These are phyloP conservation scores for Sugiyamaella japonica DNA, from an alignment of 1,139 yeast genomes.

Conservation along the genomic window DNA sequence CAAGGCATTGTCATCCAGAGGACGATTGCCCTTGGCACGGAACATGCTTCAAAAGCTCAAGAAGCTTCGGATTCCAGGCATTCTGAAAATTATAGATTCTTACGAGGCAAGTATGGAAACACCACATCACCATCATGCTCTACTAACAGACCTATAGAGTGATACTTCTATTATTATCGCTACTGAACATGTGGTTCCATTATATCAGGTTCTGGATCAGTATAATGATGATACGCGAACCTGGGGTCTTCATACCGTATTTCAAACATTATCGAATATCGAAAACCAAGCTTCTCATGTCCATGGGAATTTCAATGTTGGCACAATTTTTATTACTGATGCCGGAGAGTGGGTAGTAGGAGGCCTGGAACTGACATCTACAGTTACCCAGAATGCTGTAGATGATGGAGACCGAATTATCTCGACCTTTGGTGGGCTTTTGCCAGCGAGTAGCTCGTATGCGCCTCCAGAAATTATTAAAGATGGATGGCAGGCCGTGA, in stretches of 20 bases:
- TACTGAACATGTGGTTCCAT: slow-evolving; percentile 75
- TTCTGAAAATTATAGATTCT: slow-evolving; percentile 68
- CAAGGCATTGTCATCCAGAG: slow-evolving; percentile 44
- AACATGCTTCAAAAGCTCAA: slow-evolving; percentile 68
- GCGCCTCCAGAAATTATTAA: slow-evolving; percentile 49
- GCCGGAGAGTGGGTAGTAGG: slow-evolving; percentile 84
- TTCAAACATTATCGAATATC: slow-evolving; percentile 57
- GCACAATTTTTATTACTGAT: slow-evolving; percentile 63
- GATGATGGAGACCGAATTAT: slow-evolving; percentile 32
- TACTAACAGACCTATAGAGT: slow-evolving; percentile 40
- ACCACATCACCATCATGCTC: neutral
- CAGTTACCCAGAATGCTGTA: slow-evolving; percentile 36
- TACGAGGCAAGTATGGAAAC: slow-evolving; percentile 39
- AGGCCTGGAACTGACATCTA: slow-evolving; percentile 68
- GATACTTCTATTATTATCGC: slow-evolving; percentile 64
- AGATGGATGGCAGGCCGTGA: slow-evolving; percentile 49
- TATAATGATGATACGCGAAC: slow-evolving; percentile 43
- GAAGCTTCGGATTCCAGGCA: slow-evolving; percentile 74
- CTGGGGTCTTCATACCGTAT: slow-evolving; percentile 55
- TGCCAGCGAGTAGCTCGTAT: slow-evolving; percentile 40
- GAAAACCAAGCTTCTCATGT: slow-evolving; percentile 63
- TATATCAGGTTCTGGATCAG: slow-evolving; percentile 38
- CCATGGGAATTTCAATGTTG: slow-evolving; percentile 61
- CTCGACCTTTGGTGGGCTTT: slow-evolving; percentile 35
- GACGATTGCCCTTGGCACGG: slow-evolving; percentile 50